phyloP scores from a whole-genome alignment of 306 rosid species.

The Rosa multiflora region DNA sequence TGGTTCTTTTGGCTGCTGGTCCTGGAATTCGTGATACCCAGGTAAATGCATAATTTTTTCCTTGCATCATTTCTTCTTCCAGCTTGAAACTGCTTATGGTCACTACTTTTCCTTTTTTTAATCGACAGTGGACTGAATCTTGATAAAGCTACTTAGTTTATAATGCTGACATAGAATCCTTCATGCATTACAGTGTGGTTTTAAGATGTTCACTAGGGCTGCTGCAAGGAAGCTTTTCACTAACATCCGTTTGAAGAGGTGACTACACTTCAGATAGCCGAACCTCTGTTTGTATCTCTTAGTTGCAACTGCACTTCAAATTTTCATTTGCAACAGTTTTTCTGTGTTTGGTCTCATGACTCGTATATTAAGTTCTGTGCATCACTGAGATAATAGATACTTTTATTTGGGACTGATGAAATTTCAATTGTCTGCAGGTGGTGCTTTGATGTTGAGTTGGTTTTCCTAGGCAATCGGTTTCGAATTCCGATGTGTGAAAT shows the following conservation, averaged over 20 bases:
- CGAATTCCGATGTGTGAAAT: conserved; percentile 71
- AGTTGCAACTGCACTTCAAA: background rate
- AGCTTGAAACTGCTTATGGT: conserved; percentile 4
- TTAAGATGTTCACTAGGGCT: conserved; percentile 94
- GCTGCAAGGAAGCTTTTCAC: conserved; percentile 91
- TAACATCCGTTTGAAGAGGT: conserved; percentile 85
- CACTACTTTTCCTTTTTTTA: background rate
- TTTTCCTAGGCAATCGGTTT: conserved; percentile 71
- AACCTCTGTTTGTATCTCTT: background rate
- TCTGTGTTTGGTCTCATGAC: background rate
- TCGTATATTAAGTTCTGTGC: background rate
- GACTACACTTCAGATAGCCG: conserved; percentile 20
- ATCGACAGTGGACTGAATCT: conserved; percentile 3
- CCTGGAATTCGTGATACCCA: conserved; percentile 97
- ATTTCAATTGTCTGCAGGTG: conserved; percentile 58
- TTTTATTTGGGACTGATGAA: background rate
- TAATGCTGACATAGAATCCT: conserved; percentile 28
- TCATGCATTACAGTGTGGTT: conserved; percentile 75
- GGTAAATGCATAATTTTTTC: conserved; percentile 39
- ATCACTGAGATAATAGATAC: background rate
- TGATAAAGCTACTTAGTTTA: conserved; percentile 3
- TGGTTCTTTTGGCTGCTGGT: conserved; percentile 93
- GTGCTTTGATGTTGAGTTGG: conserved; percentile 96
- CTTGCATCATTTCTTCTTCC: conserved; percentile 8
- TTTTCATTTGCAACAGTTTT: background rate